These are phyloP conservation scores for Colletotrichum sublineola DNA, from an alignment of 2,329 filamentous ascomycete species.

Conservation along the genomic window DNA sequence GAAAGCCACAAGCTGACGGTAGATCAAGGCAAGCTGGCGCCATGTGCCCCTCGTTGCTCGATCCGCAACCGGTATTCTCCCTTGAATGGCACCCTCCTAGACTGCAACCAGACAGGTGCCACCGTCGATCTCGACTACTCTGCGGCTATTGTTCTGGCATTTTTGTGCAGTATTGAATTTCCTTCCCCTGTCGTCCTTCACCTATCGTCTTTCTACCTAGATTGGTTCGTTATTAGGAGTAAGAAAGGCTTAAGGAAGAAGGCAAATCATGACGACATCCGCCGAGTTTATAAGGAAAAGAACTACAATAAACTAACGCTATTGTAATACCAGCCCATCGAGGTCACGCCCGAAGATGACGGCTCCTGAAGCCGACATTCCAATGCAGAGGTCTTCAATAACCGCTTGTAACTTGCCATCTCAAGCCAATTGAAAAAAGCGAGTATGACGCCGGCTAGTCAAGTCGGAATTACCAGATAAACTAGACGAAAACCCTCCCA, in stretches of 20 bases:
- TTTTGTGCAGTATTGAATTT: neutral
- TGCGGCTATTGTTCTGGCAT: constrained; percentile 6
- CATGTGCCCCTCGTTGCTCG: neutral
- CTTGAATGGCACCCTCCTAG: constrained; percentile 21
- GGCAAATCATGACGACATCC: neutral
- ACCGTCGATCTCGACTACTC: constrained; percentile 6
- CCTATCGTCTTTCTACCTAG: neutral
- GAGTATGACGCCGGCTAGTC: neutral
- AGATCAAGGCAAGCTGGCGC: constrained; percentile 10
- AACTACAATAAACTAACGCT: neutral
- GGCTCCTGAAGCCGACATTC: neutral
- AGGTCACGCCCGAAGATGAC: neutral
- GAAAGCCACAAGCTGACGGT: constrained; percentile 6
- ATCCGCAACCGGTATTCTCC: constrained; percentile 8
- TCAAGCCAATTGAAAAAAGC: neutral
- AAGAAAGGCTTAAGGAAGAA: neutral
- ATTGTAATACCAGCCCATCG: neutral
- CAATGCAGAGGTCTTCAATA: neutral
- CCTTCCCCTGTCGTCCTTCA: neutral
- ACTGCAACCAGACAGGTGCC: neutral
- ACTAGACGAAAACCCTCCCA: neutral
- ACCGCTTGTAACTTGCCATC: neutral
- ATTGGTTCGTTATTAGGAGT: neutral
- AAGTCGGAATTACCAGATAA: neutral
- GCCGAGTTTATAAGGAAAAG: neutral